These are phyloP conservation scores for Monosporascus sp. DNA, from an alignment of 2,329 filamentous ascomycete genomes.

Conservation along the genomic window DNA sequence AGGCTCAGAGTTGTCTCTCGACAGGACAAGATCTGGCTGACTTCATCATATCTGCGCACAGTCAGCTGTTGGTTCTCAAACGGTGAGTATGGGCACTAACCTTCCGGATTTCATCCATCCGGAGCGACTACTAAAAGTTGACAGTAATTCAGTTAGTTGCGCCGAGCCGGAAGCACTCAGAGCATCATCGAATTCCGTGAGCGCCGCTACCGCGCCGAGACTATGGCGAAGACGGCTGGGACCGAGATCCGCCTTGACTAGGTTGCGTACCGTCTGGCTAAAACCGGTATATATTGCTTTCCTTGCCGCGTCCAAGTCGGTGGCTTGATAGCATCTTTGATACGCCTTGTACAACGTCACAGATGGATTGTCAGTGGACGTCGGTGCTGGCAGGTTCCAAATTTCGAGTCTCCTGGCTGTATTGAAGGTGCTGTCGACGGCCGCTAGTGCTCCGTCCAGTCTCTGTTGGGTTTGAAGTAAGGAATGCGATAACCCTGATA, in stretches of 20 bases:
- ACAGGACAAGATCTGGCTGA: constrained; percentile 75
- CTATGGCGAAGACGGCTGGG: constrained; percentile 48
- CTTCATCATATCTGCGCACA: constrained; percentile 60
- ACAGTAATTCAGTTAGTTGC: constrained; percentile 57
- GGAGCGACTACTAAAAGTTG: constrained; percentile 58
- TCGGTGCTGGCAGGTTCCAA: constrained; percentile 82
- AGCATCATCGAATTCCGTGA: constrained; percentile 79
- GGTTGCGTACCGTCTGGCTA: constrained; percentile 50
- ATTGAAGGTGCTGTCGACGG: constrained; percentile 67
- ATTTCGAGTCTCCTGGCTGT: constrained; percentile 79
- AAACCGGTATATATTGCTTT: constrained; percentile 59
- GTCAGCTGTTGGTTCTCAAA: constrained; percentile 13
- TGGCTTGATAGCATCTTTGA: constrained; percentile 67
- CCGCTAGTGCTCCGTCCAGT: constrained; percentile 49
- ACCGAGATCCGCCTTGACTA: constrained; percentile 45
- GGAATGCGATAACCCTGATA: constrained; percentile 80
- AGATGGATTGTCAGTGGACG: constrained; percentile 54
- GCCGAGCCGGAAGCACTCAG: constrained; percentile 53
- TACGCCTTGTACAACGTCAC: constrained; percentile 75
- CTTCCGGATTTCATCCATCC: constrained; percentile 79
- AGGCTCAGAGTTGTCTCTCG: constrained; percentile 78
- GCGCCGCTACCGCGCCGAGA: constrained; percentile 59
- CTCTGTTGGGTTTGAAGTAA: constrained; percentile 64
- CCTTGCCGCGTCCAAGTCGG: constrained; percentile 47
- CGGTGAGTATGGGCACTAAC: constrained; percentile 40